Evolutionary conservation across 2,329 filamentous ascomycete species (phyloP).

Genomic region (Fusarium sublunatum): DNA sequence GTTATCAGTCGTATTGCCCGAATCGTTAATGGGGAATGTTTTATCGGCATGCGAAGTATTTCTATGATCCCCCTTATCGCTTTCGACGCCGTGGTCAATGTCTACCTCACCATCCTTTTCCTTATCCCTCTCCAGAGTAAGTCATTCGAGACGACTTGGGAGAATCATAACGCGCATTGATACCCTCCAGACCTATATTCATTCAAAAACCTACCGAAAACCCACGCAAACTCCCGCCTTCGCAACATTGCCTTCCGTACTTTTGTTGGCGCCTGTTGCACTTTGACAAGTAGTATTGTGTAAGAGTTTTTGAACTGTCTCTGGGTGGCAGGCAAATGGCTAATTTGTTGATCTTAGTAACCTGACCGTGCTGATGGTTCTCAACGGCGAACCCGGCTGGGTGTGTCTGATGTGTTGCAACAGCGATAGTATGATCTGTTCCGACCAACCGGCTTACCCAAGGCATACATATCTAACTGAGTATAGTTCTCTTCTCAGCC

Average conservation of each 20-base stretch:
- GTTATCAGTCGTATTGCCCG: slow-evolving; percentile 64
- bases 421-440: slow-evolving; percentile 62
- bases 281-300: slow-evolving; percentile 68
- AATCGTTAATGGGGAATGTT: slow-evolving; percentile 66
- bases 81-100: slow-evolving; percentile 70
- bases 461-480: slow-evolving; percentile 1
- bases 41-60: slow-evolving; percentile 69
- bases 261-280: slow-evolving; percentile 68
- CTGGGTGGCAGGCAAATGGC: neutral
- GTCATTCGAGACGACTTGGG: slow-evolving; percentile 15
- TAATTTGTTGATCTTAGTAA: slow-evolving; percentile 57
- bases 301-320: slow-evolving; percentile 47
- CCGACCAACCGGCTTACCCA: neutral
- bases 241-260: slow-evolving; percentile 67
- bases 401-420: slow-evolving; percentile 75
- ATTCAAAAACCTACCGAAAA: slow-evolving; percentile 60
- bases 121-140: slow-evolving; percentile 68
- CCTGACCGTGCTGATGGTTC: slow-evolving; percentile 66
- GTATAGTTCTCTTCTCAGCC: slow-evolving; percentile 68
- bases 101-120: slow-evolving; percentile 73
- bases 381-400: slow-evolving; percentile 72
- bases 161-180: neutral
- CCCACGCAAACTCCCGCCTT: slow-evolving; percentile 56
- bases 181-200: slow-evolving; percentile 61
- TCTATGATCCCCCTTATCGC: slow-evolving; percentile 71